Conservation (phyloP, 139 green algal genomes). For the Ettlia oleoabundans region DNA sequence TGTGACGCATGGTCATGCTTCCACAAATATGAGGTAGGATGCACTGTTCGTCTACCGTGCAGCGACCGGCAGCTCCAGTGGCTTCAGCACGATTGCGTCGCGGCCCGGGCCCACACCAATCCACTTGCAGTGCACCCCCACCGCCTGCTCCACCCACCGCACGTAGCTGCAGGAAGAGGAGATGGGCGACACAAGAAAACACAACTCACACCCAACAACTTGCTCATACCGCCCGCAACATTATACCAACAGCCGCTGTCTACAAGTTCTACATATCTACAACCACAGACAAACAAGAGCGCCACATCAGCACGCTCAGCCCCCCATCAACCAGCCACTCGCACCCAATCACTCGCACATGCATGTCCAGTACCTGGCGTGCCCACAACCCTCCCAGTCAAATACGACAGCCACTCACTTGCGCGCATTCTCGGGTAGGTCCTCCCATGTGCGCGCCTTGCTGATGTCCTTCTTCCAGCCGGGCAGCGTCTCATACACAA, state of each 20-base stretch:
- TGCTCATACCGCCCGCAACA: no score
- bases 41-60: neutral
- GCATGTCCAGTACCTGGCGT: no score
- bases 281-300: no score
- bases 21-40: neutral
- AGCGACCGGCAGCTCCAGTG: neutral
- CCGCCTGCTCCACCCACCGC: constrained; percentile 85
- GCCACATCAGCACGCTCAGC: no score
- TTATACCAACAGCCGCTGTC: no score
- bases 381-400: no score
- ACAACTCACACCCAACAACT: neutral
- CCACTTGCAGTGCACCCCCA: constrained; percentile 88
- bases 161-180: constrained; percentile 69
- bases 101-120: constrained; percentile 97
- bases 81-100: constrained; percentile 85
- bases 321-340: no score
- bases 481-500: constrained; percentile 94
- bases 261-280: no score
- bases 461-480: constrained; percentile 94
- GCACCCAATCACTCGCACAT: no score
- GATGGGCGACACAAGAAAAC: neutral
- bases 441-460: constrained; percentile 74
- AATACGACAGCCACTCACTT: neutral
- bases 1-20: neutral
- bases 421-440: constrained; percentile 84